Base-by-base conservation (phyloP, 495 filamentous ascomycete species). In the Aspergillus panamensis region DNA sequence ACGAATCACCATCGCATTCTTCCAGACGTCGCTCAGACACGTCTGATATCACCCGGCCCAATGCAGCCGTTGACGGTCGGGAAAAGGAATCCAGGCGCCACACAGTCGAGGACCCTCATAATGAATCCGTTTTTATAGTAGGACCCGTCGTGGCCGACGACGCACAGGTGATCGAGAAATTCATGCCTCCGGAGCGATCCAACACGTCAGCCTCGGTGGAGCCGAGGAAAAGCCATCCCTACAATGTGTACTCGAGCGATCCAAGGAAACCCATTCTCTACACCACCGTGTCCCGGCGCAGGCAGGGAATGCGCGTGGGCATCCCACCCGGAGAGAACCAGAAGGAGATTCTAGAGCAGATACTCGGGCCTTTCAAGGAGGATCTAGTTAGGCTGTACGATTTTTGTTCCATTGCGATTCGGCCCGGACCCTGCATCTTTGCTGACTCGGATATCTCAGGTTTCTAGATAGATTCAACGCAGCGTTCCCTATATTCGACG, bases 401-500 rank as follows among this genome's bases (percentile, higher is more conserved):
- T 20, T 59, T 53, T 48, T 50, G 13, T 33, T 51, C 8, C 30
- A 52, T 25, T 53, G 31, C 51, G 31, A 40, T 32, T 14, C 37
- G 20, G 8, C 16, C 42, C 16, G 20, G 14, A 6, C 7, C 14
- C 8, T 17, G 21, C 55, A 13, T 12, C 35, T 35, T 45, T 48
- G 37, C 60, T 66, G 42, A 66, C 33, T 42, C 19, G 14, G 13
- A 19, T 14, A 17, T 53, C 37, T 8, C 53, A 81, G 78, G 42
- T 82, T 80, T 51, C 69, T 82, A 45, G 70, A 77, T 52, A 65
- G 77, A 16, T 76, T 82, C 59, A 80, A 84, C 62, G 68, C 70
- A 31, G 76, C 77, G 32, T 81, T 84, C 53, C 81, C 81, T 0
- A 72, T 84, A 17, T 74, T 84, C 20, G 79, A 82, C 51, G 79